Evolutionary conservation across 495 filamentous ascomycete genomes (phyloP).

Genomic region (Xylaria cubensis): DNA sequence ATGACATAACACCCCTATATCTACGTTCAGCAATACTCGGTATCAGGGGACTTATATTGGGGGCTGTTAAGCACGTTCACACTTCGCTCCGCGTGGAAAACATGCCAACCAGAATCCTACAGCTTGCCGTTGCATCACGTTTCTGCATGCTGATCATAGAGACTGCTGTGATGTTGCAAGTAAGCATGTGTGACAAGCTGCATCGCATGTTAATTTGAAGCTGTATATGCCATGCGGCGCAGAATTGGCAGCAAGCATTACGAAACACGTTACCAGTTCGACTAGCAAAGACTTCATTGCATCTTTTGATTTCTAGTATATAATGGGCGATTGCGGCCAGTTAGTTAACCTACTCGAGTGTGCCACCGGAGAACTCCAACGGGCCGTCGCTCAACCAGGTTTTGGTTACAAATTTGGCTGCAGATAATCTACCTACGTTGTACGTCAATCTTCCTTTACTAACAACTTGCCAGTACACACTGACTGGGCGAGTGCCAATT

Average conservation of each 20-base stretch:
- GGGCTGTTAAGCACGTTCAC: background rate
- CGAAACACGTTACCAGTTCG: background rate
- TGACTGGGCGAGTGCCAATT: background rate
- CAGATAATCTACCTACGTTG: conserved; percentile 8
- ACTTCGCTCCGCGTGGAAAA: conserved; percentile 12
- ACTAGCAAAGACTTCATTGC: background rate
- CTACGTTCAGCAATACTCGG: background rate
- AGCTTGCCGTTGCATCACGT: background rate
- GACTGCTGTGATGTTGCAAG: conserved; percentile 2
- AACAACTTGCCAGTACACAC: background rate
- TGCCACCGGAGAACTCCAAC: conserved; percentile 12
- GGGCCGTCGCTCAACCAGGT: conserved; percentile 14
- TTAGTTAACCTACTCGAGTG: background rate
- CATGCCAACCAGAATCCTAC: conserved; percentile 10
- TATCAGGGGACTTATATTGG: background rate
- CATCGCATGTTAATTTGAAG: background rate
- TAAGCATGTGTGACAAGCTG: conserved; percentile 6
- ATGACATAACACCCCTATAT: background rate
- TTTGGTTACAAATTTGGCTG: conserved; percentile 1
- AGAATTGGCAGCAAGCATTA: conserved; percentile 5
- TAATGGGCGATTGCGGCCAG: background rate
- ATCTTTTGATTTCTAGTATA: background rate
- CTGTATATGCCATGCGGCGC: conserved; percentile 11
- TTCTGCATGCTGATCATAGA: conserved; percentile 3
- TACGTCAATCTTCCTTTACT: background rate